These are phyloP conservation scores for Globisporangium apiculatum DNA, from an alignment of 352 stramenopile species.

Conservation along the genomic window DNA sequence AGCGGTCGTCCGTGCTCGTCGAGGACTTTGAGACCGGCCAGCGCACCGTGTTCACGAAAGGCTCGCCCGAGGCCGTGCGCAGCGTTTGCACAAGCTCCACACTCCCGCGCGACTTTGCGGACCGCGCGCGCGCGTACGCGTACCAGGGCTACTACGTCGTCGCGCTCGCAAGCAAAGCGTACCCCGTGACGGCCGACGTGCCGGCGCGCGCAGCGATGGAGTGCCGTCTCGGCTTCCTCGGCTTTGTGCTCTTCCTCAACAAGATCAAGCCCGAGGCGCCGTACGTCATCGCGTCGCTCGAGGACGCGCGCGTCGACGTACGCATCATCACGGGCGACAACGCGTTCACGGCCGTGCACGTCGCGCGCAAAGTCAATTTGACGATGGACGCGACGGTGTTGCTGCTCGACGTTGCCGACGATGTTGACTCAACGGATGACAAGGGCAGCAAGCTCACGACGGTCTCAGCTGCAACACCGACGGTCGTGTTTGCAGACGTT, in stretches of 20 bases:
- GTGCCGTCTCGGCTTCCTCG: constrained; percentile 61
- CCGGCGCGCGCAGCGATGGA: constrained; percentile 73
- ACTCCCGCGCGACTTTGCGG: constrained; percentile 66
- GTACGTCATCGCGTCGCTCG: constrained; percentile 71
- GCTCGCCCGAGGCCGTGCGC: constrained; percentile 49
- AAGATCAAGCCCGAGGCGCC: constrained; percentile 81
- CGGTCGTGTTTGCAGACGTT: constrained; percentile 49
- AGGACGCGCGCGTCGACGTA: constrained; percentile 66
- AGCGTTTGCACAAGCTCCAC: constrained; percentile 56
- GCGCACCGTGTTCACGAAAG: constrained; percentile 63
- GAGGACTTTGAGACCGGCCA: constrained; percentile 59
- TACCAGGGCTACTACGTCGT: constrained; percentile 84
- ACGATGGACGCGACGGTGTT: constrained; percentile 46
- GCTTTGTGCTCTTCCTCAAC: constrained; percentile 89
- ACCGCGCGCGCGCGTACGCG: constrained; percentile 47
- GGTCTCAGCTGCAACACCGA: background rate
- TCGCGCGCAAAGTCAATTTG: constrained; percentile 70
- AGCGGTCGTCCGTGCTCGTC: constrained; percentile 64
- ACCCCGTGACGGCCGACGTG: constrained; percentile 38
- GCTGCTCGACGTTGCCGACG: constrained; percentile 30
- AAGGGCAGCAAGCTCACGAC: background rate
- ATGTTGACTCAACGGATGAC: background rate
- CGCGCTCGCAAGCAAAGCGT: constrained; percentile 52
- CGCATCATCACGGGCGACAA: constrained; percentile 90
- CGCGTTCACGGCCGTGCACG: constrained; percentile 67